Evolutionary conservation across 2,329 filamentous ascomycete genomes (phyloP).

Genomic region (Monilinia fructigena): DNA sequence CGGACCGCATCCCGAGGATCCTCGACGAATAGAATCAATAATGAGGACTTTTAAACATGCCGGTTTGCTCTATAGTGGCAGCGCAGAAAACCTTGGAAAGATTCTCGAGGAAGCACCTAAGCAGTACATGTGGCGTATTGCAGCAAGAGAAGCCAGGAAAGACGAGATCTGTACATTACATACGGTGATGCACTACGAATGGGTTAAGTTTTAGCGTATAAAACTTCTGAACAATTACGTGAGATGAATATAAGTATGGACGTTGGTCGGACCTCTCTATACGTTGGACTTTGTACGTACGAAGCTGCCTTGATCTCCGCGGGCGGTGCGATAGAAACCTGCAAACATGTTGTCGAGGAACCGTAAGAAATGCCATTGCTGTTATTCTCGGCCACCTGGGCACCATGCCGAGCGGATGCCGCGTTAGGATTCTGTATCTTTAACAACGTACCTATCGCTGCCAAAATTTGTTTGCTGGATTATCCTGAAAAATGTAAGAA

Average conservation of each 20-base stretch:
- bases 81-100: constrained; percentile 52
- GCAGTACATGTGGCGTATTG: constrained; percentile 72
- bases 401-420: constrained; percentile 87
- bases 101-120: constrained; percentile 56
- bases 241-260: constrained; percentile 61
- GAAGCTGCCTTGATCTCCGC: constrained; percentile 80
- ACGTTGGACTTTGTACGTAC: constrained; percentile 79
- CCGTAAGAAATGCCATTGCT: constrained; percentile 91
- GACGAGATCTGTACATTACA: constrained; percentile 83
- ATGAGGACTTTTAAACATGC: constrained; percentile 83
- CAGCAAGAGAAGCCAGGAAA: constrained; percentile 71
- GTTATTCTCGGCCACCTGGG: constrained; percentile 87
- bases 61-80: constrained; percentile 68
- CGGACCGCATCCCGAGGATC: constrained; percentile 91
- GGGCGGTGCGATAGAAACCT: constrained; percentile 93
- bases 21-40: constrained; percentile 86
- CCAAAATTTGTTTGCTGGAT: constrained; percentile 79
- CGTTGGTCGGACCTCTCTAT: constrained; percentile 71
- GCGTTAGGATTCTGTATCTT: constrained; percentile 97
- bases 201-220: constrained; percentile 62
- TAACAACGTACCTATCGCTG: constrained; percentile 93
- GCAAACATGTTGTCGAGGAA: constrained; percentile 79
- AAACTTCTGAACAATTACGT: constrained; percentile 64
- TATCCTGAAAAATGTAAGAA: constrained; percentile 82
- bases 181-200: constrained; percentile 71